Evolutionary conservation across 2,329 filamentous ascomycete species (phyloP).

Genomic region (Endocalyx cinctus): DNA sequence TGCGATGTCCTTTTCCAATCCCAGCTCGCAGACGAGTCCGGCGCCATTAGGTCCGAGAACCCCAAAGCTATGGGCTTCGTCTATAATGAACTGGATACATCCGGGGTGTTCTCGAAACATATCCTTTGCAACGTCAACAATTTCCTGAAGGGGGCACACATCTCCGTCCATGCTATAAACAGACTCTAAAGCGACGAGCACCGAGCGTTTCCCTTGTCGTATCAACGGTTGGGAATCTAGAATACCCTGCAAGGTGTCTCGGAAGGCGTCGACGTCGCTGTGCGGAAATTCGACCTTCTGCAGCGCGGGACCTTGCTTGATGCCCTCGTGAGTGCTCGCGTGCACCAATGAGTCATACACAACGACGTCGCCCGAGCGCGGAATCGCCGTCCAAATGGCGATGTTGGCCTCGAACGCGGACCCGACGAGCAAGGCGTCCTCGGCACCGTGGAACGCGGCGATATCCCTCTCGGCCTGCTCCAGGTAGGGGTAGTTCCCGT

Average conservation of each 20-base stretch:
- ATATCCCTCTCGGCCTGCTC: slow-evolving; percentile 53
- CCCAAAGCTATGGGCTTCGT: slow-evolving; percentile 52
- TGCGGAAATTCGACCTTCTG: slow-evolving; percentile 41
- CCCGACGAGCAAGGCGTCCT: slow-evolving; percentile 54
- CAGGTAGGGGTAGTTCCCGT: slow-evolving; percentile 60
- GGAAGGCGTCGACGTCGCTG: slow-evolving; percentile 34
- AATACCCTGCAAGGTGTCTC: slow-evolving; percentile 28
- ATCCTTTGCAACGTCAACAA: slow-evolving; percentile 31
- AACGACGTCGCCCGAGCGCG: slow-evolving; percentile 49
- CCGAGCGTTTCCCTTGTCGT: slow-evolving; percentile 20
- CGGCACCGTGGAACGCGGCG: slow-evolving; percentile 55
- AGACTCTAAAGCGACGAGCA: slow-evolving; percentile 37
- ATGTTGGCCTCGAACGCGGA: slow-evolving; percentile 53
- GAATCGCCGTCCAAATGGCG: slow-evolving; percentile 44
- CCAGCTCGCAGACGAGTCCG: slow-evolving; percentile 45
- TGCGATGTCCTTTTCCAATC: slow-evolving; percentile 44
- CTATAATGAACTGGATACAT: slow-evolving; percentile 50
- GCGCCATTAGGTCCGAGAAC: slow-evolving; percentile 43
- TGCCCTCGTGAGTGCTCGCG: slow-evolving; percentile 62
- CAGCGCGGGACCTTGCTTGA: slow-evolving; percentile 50
- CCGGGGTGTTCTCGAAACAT: slow-evolving; percentile 36
- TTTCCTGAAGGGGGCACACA: slow-evolving; percentile 31
- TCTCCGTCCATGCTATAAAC: slow-evolving; percentile 48
- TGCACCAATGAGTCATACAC: slow-evolving; percentile 64
- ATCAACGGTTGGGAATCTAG: slow-evolving; percentile 26